Conservation (phyloP, 2,329 filamentous ascomycete genomes). For the Xylariaceae sp. region DNA sequence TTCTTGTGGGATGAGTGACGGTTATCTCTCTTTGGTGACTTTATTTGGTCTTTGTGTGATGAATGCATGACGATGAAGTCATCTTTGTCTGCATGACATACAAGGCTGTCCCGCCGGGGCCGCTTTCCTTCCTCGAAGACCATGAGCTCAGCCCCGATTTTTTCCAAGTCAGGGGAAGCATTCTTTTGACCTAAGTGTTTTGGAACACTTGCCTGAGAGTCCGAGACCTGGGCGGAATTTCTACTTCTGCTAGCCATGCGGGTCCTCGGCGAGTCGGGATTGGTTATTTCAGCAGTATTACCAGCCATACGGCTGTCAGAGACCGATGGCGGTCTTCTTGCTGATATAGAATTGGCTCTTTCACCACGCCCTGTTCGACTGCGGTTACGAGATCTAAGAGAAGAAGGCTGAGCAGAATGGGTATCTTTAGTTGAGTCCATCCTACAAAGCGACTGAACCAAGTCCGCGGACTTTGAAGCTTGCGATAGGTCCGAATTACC, state of each 20-base stretch:
- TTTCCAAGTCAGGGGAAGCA: conserved; percentile 24
- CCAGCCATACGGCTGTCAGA: neutral
- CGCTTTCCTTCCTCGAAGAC: conserved; percentile 27
- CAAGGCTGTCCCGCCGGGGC: conserved; percentile 26
- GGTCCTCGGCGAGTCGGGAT: conserved; percentile 14
- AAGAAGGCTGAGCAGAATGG: conserved; percentile 30
- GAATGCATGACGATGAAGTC: conserved; percentile 24
- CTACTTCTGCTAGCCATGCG: conserved; percentile 21
- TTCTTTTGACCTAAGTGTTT: neutral
- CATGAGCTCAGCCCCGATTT: conserved; percentile 28
- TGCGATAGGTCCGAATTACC: conserved; percentile 3
- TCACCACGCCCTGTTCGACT: conserved; percentile 33
- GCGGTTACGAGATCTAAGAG: conserved; percentile 42
- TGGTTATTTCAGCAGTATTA: neutral
- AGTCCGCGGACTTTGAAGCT: neutral
- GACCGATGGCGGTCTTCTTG: neutral
- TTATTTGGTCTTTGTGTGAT: neutral
- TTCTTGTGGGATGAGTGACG: neutral
- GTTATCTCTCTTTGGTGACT: neutral
- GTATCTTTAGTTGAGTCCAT: neutral
- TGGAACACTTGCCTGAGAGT: neutral
- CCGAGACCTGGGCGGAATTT: neutral
- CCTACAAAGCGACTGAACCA: neutral
- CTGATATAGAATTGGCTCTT: conserved; percentile 28
- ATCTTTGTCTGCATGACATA: conserved; percentile 32